These are phyloP conservation scores for Scenedesmus sp. DNA, from an alignment of 163 green algal genomes.

Conservation along the genomic window DNA sequence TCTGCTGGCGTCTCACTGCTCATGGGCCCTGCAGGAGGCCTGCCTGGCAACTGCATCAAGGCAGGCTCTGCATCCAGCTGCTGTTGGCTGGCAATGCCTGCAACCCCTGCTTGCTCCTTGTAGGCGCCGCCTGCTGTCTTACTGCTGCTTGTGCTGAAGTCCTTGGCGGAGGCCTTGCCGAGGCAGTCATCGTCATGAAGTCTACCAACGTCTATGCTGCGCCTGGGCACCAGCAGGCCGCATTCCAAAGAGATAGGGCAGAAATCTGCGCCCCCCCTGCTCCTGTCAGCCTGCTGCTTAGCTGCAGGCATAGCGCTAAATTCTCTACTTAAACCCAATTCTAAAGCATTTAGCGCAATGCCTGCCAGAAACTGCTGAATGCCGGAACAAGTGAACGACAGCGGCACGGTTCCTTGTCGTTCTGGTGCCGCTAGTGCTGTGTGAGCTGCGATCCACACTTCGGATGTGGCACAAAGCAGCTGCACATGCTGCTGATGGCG, in stretches of 20 bases:
- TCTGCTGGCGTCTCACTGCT: slow-evolving; percentile 16
- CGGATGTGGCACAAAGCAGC: neutral
- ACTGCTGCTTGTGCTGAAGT: neutral
- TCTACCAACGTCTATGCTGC: slow-evolving; percentile 12
- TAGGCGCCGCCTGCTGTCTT: neutral
- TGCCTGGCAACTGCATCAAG: neutral
- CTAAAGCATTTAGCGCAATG: neutral
- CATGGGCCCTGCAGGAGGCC: neutral
- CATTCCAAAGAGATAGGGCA: slow-evolving; percentile 18
- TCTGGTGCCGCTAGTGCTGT: neutral
- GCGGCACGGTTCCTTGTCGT: neutral
- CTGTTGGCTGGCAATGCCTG: neutral
- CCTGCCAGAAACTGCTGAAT: neutral
- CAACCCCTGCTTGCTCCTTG: neutral
- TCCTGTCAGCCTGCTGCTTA: neutral
- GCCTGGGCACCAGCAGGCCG: neutral
- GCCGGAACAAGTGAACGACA: neutral
- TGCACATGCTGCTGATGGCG: neutral
- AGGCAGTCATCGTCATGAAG: neutral
- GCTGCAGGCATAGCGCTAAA: neutral
- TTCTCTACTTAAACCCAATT: neutral
- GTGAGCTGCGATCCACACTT: too few relatives aligned
- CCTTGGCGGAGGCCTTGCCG: neutral
- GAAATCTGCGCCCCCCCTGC: neutral
- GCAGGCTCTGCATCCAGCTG: neutral